phyloP scores from a whole-genome alignment of 2,329 filamentous ascomycete genomes.

The Colletotrichum viniferum region DNA sequence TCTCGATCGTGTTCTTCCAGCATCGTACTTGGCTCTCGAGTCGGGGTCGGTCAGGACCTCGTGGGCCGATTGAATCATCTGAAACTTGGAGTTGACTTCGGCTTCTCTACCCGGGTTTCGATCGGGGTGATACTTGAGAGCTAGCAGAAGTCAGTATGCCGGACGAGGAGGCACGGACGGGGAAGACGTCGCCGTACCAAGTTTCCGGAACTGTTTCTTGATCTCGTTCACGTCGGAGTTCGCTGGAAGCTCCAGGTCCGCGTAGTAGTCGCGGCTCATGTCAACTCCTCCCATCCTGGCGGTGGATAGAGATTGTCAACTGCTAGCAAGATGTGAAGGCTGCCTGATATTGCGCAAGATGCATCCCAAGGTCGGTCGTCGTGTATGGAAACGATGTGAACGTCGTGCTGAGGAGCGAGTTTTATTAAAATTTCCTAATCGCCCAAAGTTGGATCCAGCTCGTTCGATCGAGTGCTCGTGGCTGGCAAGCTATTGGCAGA shows the following conservation, averaged over 20 bases:
- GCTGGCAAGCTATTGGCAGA: neutral
- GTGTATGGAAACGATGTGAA: neutral
- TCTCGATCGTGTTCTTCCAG: constrained; percentile 42
- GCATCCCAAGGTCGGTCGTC: neutral
- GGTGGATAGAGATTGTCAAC: neutral
- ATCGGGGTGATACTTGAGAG: constrained; percentile 86
- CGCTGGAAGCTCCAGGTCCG: constrained; percentile 74
- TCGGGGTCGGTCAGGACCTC: constrained; percentile 68
- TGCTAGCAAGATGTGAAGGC: neutral
- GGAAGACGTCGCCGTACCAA: constrained; percentile 54
- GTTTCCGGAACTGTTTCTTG: constrained; percentile 84
- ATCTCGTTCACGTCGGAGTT: constrained; percentile 76
- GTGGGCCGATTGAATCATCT: constrained; percentile 84
- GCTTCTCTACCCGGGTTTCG: constrained; percentile 83
- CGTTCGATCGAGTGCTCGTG: neutral
- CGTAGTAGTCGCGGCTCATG: constrained; percentile 79
- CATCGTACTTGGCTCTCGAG: constrained; percentile 58
- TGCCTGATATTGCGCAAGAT: neutral
- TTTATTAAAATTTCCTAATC: neutral
- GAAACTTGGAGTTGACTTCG: constrained; percentile 82
- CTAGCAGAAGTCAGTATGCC: constrained; percentile 47
- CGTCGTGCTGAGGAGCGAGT: neutral
- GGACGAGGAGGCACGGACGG: constrained; percentile 1
- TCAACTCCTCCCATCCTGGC: constrained; percentile 71
- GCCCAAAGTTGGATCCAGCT: neutral